Evolutionary conservation across 1,284 basidiomycete species (phyloP).

Genomic region (Puccinia novopanici): DNA sequence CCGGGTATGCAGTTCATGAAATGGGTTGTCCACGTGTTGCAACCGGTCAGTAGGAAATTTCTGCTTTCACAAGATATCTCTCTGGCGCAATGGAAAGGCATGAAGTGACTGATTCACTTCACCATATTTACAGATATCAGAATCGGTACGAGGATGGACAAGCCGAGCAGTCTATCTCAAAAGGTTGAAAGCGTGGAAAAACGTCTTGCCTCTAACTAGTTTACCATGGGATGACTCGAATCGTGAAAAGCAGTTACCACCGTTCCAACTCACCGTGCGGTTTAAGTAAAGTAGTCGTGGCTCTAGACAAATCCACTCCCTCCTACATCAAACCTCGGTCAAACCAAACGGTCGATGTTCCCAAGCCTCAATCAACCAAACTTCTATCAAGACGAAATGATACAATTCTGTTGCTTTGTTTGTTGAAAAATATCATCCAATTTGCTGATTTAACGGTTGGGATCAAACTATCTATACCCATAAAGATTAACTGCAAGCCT

Average conservation of each 20-base stretch:
- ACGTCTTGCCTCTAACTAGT: slow-evolving; percentile 1
- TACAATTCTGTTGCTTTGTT: too few relatives aligned
- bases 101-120: not conserved
- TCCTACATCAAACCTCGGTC: too few relatives aligned
- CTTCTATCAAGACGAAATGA: too few relatives aligned
- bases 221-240: not conserved
- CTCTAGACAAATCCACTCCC: too few relatives aligned
- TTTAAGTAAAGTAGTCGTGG: too few relatives aligned
- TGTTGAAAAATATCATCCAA: too few relatives aligned
- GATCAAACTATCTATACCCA: too few relatives aligned
- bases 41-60: slow-evolving; percentile 6
- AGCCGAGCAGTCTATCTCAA: slow-evolving; percentile 22
- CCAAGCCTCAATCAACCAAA: too few relatives aligned
- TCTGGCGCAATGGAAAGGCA: too few relatives aligned
- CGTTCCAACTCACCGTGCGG: not conserved
- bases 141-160: slow-evolving; percentile 40
- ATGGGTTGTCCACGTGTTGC: slow-evolving; percentile 49
- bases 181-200: slow-evolving; percentile 37
- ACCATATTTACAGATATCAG: slow-evolving; percentile 24
- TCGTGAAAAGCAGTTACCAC: not conserved
- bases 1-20: slow-evolving; percentile 20
- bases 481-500: too few relatives aligned
- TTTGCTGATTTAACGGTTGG: too few relatives aligned
- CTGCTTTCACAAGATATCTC: not conserved
- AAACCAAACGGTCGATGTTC: too few relatives aligned